Evolutionary conservation across 805 yeast genomes (phyloP).

Genomic region (Cyberlindnera suaveolens): DNA sequence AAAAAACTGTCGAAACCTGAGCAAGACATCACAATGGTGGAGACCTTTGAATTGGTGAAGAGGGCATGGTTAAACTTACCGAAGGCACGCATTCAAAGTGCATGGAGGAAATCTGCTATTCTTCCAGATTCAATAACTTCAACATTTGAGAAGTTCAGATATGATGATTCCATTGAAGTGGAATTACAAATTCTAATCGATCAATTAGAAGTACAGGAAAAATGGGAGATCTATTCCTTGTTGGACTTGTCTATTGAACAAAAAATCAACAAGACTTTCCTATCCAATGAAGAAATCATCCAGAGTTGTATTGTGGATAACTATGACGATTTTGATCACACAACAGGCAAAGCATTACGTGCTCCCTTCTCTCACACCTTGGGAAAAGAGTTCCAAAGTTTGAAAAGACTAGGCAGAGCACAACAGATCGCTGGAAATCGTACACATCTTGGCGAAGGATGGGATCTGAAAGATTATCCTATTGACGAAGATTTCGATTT

Average conservation of each 20-base stretch:
- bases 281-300: slow-evolving; percentile 55
- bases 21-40: slow-evolving; percentile 44
- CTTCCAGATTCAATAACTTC: slow-evolving; percentile 29
- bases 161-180: slow-evolving; percentile 32
- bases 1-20: slow-evolving; percentile 27
- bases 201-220: slow-evolving; percentile 41
- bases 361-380: slow-evolving; percentile 23
- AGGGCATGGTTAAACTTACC: slow-evolving; percentile 47
- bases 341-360: slow-evolving; percentile 13
- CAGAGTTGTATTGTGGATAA: slow-evolving; percentile 51
- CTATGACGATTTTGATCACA: slow-evolving; percentile 19
- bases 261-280: slow-evolving; percentile 36
- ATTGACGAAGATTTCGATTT: neutral
- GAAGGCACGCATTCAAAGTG: slow-evolving; percentile 30
- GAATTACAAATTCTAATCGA: slow-evolving; percentile 40
- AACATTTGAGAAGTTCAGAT: slow-evolving; percentile 24
- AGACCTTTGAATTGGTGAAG: slow-evolving; percentile 53
- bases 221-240: slow-evolving; percentile 54
- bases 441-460: neutral
- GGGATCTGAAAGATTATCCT: slow-evolving; percentile 1
- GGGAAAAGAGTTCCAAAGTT: slow-evolving; percentile 21
- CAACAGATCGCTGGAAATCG: slow-evolving; percentile 5
- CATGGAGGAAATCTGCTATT: slow-evolving; percentile 39
- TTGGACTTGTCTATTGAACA: slow-evolving; percentile 42
- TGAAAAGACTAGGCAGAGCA: slow-evolving; percentile 18